Evolutionary conservation across 2,329 filamentous ascomycete genomes (phyloP).

Genomic region (Pleurostoma richardsiae): DNA sequence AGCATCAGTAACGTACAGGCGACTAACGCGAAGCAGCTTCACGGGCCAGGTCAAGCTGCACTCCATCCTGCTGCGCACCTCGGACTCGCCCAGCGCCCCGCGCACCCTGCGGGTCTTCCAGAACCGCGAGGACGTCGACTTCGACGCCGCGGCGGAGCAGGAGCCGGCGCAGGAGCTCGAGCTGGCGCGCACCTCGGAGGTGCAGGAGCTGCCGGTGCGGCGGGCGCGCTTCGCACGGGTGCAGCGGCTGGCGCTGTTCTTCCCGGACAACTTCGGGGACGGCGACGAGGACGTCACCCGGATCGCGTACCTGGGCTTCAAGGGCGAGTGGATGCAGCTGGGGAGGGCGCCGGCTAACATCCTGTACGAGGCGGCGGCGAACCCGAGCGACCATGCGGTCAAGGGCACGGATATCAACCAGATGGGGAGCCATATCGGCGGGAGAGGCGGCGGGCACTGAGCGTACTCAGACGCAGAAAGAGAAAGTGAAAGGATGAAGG

Average conservation of each 20-base stretch:
- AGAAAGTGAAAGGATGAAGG: too few species aligned
- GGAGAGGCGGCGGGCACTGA: slow-evolving; percentile 17
- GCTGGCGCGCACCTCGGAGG: slow-evolving; percentile 70
- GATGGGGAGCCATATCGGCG: slow-evolving; percentile 51
- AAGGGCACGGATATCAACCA: slow-evolving; percentile 51
- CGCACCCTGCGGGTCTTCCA: slow-evolving; percentile 80
- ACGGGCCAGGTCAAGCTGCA: slow-evolving; percentile 92
- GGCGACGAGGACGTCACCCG: slow-evolving; percentile 77
- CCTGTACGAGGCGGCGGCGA: slow-evolving; percentile 89
- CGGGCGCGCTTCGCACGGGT: slow-evolving; percentile 85
- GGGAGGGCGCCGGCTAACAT: slow-evolving; percentile 80
- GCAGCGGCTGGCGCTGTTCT: slow-evolving; percentile 78
- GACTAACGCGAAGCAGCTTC: slow-evolving; percentile 54
- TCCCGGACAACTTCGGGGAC: slow-evolving; percentile 83
- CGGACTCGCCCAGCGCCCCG: slow-evolving; percentile 65
- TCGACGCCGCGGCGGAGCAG: slow-evolving; percentile 65
- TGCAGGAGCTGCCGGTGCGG: slow-evolving; percentile 85
- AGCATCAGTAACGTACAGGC: background rate
- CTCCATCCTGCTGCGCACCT: slow-evolving; percentile 79
- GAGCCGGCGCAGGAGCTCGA: slow-evolving; percentile 70
- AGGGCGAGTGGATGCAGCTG: slow-evolving; percentile 86
- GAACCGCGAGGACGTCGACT: slow-evolving; percentile 86
- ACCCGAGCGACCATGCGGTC: slow-evolving; percentile 78
- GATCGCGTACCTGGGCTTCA: slow-evolving; percentile 83
- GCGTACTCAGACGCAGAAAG: background rate